Conservation (phyloP, 2,329 filamentous ascomycete species). For the Alternaria metachromatica region DNA sequence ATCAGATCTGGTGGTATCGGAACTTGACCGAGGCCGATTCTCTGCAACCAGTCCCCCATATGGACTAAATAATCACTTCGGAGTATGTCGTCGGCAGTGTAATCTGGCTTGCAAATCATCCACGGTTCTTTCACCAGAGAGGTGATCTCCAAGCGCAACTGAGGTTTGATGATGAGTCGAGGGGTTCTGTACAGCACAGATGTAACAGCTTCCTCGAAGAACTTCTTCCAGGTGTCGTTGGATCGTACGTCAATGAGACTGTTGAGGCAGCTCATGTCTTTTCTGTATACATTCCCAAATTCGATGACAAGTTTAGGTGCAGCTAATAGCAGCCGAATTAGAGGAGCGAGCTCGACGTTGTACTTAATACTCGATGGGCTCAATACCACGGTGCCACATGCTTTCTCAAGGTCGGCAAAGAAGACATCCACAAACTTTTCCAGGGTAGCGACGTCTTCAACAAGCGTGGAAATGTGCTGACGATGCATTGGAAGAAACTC, state of each 20-base stretch:
- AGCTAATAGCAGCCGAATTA: too few relatives aligned
- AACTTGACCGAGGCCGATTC: background rate
- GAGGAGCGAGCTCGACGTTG: too few relatives aligned
- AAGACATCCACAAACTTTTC: background rate
- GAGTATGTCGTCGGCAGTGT: too few relatives aligned
- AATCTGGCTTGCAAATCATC: background rate
- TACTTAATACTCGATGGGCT: too few relatives aligned
- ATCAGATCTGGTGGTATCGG: background rate
- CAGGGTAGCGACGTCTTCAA: background rate
- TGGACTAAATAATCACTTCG: too few relatives aligned
- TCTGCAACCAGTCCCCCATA: background rate
- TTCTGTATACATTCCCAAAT: too few relatives aligned
- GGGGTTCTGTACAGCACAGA: too few relatives aligned
- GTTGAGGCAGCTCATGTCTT: background rate
- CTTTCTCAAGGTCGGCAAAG: too few relatives aligned
- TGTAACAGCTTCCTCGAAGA: background rate
- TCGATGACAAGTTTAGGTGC: too few relatives aligned
- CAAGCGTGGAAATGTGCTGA: background rate
- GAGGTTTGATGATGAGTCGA: too few relatives aligned
- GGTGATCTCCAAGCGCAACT: background rate
- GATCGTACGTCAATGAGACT: background rate
- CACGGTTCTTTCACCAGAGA: background rate
- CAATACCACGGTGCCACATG: too few relatives aligned
- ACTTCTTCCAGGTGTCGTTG: background rate
- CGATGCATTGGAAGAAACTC: background rate